Conservation (phyloP, 2,329 filamentous ascomycete genomes). For the Colletotrichum sp. region DNA sequence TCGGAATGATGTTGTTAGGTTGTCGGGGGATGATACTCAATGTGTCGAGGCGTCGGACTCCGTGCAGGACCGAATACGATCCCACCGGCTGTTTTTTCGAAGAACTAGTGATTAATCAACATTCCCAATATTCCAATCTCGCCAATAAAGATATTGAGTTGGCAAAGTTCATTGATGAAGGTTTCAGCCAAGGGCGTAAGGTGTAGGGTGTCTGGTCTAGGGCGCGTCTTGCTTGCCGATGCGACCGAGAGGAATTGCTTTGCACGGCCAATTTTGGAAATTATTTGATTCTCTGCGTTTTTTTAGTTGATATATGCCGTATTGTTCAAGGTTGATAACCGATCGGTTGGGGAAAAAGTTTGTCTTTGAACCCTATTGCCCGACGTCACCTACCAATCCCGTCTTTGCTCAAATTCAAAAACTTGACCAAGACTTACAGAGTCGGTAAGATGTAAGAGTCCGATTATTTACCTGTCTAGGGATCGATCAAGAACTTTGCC, state of each 20-base stretch:
- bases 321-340: too few relatives aligned
- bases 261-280: too few relatives aligned
- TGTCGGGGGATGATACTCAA: not conserved
- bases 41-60: not conserved
- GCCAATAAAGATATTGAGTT: rapidly evolving
- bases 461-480: too few relatives aligned
- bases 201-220: rapidly evolving
- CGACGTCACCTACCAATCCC: too few relatives aligned
- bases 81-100: not conserved
- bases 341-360: too few relatives aligned
- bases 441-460: too few relatives aligned
- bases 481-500: too few relatives aligned
- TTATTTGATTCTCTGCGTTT: too few relatives aligned
- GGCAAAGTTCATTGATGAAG: rapidly evolving
- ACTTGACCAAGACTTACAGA: too few relatives aligned
- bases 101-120: not conserved
- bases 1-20: not conserved
- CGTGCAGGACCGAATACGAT: not conserved
- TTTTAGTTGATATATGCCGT: too few relatives aligned
- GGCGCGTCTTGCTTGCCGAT: not conserved
- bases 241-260: not conserved
- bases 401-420: too few relatives aligned
- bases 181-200: not conserved
- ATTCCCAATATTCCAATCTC: not conserved
- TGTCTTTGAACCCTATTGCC: too few relatives aligned